Evolutionary conservation across 2,329 filamentous ascomycete genomes (phyloP).

Genomic region (Xylaria sp.): DNA sequence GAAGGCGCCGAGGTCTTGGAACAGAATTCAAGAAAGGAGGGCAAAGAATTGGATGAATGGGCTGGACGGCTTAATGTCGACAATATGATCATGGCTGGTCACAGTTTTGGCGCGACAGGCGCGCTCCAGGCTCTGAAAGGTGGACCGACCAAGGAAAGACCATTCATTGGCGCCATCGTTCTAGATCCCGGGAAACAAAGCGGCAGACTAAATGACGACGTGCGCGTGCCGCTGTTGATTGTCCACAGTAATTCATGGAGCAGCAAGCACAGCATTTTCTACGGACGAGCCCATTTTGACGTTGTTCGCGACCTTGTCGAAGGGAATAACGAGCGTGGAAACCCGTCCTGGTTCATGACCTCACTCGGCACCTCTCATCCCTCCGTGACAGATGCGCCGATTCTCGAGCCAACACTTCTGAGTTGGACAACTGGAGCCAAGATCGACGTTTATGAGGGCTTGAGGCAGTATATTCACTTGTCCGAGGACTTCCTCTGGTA

Average conservation of each 20-base stretch:
- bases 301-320: slow-evolving; percentile 67
- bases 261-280: slow-evolving; percentile 64
- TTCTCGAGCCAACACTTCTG: slow-evolving; percentile 70
- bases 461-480: slow-evolving; percentile 69
- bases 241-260: slow-evolving; percentile 75
- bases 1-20: slow-evolving; percentile 49
- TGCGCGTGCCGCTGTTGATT: slow-evolving; percentile 67
- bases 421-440: slow-evolving; percentile 69
- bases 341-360: slow-evolving; percentile 64
- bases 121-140: slow-evolving; percentile 68
- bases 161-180: slow-evolving; percentile 66
- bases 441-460: slow-evolving; percentile 64
- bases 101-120: slow-evolving; percentile 73
- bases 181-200: slow-evolving; percentile 74
- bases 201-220: slow-evolving; percentile 68
- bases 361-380: slow-evolving; percentile 67
- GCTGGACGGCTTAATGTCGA: slow-evolving; percentile 63
- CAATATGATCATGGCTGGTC: slow-evolving; percentile 67
- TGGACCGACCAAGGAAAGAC: slow-evolving; percentile 54
- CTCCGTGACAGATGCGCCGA: slow-evolving; percentile 72
- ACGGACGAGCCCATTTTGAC: slow-evolving; percentile 71
- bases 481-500: slow-evolving; percentile 67
- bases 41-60: slow-evolving; percentile 60
- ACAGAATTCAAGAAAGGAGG: slow-evolving; percentile 60
- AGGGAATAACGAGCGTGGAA: slow-evolving; percentile 55